Percentiles rank a stretch among this genome's conserved stretches.
Conservation (phyloP, 83 land plant genomes). For the Larix sibirica region DNA sequence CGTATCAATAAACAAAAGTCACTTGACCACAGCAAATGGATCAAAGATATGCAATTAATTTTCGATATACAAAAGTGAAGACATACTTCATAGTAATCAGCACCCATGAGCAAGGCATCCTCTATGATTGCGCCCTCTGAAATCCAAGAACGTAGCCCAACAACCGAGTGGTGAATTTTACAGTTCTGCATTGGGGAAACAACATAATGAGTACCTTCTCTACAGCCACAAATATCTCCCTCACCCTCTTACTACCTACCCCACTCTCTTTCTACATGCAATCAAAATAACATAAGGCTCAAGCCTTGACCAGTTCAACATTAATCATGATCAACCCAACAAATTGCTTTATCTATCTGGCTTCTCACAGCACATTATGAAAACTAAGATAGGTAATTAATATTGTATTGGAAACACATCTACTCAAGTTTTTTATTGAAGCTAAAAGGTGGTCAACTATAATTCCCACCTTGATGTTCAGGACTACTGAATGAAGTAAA, state of each 20-base stretch:
- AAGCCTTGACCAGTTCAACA: not conserved
- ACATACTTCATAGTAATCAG: slow-evolving; percentile 97
- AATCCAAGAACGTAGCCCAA: slow-evolving; percentile 96
- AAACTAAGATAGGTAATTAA: not conserved
- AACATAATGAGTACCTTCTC: not conserved
- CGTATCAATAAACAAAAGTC: not conserved
- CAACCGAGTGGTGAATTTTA: slow-evolving; percentile 94
- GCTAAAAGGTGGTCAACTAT: not conserved
- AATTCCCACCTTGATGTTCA: not conserved
- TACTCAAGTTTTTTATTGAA: not conserved
- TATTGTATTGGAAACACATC: not conserved
- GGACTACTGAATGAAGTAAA: not conserved
- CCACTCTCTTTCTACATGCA: too few relatives aligned
- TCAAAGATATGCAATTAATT: not conserved
- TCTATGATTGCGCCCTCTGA: slow-evolving; percentile 96
- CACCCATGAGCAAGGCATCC: slow-evolving; percentile 97
- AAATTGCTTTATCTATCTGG: not conserved
- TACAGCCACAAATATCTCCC: not conserved
- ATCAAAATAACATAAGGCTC: not conserved
- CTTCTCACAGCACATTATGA: not conserved
- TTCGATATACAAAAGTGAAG: not conserved
- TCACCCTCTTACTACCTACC: not conserved
- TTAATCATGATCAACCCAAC: not conserved
- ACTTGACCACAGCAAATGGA: not conserved
- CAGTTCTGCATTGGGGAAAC: slow-evolving; percentile 65